phyloP scores from a whole-genome alignment of 2,329 filamentous ascomycete species.

The Alternaria gansuensis region DNA sequence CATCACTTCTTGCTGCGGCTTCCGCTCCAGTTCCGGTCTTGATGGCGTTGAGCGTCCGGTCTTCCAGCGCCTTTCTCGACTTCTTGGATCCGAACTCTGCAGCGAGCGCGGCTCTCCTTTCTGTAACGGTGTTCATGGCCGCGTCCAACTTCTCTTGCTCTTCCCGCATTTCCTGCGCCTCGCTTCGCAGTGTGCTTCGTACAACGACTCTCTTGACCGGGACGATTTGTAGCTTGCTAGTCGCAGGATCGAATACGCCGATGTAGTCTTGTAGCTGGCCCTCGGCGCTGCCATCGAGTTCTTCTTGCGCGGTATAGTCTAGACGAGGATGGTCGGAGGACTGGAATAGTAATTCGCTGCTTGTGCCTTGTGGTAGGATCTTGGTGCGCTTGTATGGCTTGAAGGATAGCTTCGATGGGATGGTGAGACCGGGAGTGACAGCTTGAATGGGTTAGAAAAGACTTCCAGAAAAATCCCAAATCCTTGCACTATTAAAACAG shows the following conservation, averaged over 20 bases:
- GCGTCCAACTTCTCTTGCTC: conserved; percentile 43
- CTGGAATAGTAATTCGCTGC: conserved; percentile 64
- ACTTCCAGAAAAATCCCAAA: rapidly evolving
- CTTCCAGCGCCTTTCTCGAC: conserved; percentile 78
- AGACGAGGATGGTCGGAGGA: conserved; percentile 68
- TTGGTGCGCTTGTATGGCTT: conserved; percentile 58
- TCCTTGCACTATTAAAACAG: neutral
- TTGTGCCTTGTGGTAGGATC: conserved; percentile 42
- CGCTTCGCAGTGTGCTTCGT: conserved; percentile 60
- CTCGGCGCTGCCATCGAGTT: conserved; percentile 58
- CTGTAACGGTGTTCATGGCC: conserved; percentile 57
- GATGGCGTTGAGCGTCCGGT: conserved; percentile 76
- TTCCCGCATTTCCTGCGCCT: conserved; percentile 53
- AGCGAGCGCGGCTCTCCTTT: conserved; percentile 74
- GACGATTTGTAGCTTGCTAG: conserved; percentile 62
- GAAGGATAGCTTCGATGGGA: conserved; percentile 56
- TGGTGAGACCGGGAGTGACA: conserved; percentile 55
- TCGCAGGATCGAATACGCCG: conserved; percentile 66
- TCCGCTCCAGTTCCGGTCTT: conserved; percentile 34
- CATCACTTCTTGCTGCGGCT: conserved; percentile 23
- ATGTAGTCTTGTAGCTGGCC: conserved; percentile 67
- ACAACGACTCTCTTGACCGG: conserved; percentile 63
- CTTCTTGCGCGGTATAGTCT: conserved; percentile 65
- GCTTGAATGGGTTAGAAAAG: conserved; percentile 35
- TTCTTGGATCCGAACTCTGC: conserved; percentile 87